Base-by-base conservation (phyloP, 2,329 filamentous ascomycete species). In the Aureobasidium sp. region DNA sequence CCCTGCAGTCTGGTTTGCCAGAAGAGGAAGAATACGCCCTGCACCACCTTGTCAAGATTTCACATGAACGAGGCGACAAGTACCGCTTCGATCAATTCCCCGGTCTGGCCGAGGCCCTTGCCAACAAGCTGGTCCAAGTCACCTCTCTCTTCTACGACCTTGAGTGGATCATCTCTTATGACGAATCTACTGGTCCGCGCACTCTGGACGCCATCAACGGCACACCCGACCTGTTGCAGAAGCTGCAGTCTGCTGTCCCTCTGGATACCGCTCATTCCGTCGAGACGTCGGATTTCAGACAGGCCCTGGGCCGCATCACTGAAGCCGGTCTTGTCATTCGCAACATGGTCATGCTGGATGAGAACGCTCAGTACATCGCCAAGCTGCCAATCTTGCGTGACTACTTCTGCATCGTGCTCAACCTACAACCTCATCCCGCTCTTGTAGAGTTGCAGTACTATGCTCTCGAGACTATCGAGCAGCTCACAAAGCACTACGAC, bases 81-180 rank as follows among this genome's bases (percentile, higher is more conserved):
- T 97, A 96, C 76, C 89, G 90, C 64, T 97, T 97, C 67, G 91
- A 96, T 68, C 89, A 90, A 5, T 97, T 97, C 67, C 88, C 90
- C 1, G 87, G 90, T 10, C 81, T 99, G 32, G 90, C 91, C 0
- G 94, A 97, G 73, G 89, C 90, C 3, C 81, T 99, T 9, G 86
- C 96, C 61, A 88, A 91, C 64, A 95, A 95, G 70, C 86, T 89
- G 2, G 79, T 97, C 53, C 85, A 92, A 64, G 82, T 96, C 44
- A 88, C 88, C 61, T 82, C 81, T 50, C 76, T 96, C 13, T 95
- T 92, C 74, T 94, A 91, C 70, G 82, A 94, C 58, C 82, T 96
- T 27, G 82, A 87, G 62, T 97, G 91, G 90, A 83, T 86, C 44
- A 81, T 96, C 15, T 85, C 85, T 16, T 96, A 91, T 74, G 21